A percentile compares a stretch with the other conserved stretches of the same genome.
Conservation (phyloP, 805 yeast species). For the Groenewaldozyma tartarivorans region DNA sequence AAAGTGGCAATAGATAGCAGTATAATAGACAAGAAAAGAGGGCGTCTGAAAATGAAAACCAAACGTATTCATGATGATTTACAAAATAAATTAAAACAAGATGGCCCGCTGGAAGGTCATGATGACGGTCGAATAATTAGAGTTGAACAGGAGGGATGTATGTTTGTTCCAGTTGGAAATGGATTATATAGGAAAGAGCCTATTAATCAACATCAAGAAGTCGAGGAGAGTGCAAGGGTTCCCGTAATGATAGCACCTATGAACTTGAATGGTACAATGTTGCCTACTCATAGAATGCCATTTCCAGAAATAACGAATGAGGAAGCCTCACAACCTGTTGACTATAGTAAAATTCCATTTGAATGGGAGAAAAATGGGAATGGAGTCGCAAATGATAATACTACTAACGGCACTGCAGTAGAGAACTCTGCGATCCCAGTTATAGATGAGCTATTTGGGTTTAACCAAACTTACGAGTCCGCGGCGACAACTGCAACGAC, state of each 20-base stretch:
- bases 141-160: constrained; percentile 5
- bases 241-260: constrained; percentile 29
- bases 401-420: not conserved
- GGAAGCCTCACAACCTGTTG: not conserved
- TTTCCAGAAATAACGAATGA: not conserved
- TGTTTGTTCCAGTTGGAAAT: constrained; percentile 27
- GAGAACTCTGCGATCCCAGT: not conserved
- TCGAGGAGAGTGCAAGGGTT: constrained; percentile 3
- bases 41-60: constrained; percentile 7
- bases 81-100: no score
- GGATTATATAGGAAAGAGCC: constrained; percentile 24
- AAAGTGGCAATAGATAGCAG: constrained; percentile 8
- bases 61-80: not conserved
- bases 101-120: not conserved
- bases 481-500: not conserved
- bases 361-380: not conserved
- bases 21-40: constrained; percentile 6
- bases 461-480: not conserved
- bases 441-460: not conserved
- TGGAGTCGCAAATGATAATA: not conserved
- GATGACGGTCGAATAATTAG: no score
- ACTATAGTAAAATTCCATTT: not conserved
- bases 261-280: constrained; percentile 17
- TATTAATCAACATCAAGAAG: constrained; percentile 5
- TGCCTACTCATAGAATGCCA: not conserved